phyloP scores from a whole-genome alignment of 2,329 filamentous ascomycete genomes.

The Penicillium hordei region DNA sequence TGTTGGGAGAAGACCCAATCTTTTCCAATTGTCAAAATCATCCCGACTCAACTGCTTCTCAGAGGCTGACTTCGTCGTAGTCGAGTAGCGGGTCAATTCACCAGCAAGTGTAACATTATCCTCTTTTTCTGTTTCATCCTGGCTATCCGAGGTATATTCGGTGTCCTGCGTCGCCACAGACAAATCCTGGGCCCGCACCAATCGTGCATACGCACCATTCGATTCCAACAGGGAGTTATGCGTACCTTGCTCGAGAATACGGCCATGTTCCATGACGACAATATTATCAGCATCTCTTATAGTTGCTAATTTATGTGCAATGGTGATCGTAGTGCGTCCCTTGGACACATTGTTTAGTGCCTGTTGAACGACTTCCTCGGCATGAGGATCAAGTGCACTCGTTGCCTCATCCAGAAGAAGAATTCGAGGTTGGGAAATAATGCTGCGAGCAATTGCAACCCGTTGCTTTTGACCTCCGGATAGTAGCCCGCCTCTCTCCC shows the following conservation, averaged over 20 bases:
- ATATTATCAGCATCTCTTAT: conserved; percentile 48
- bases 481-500: conserved; percentile 76
- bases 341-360: conserved; percentile 72
- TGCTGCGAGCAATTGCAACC: conserved; percentile 78
- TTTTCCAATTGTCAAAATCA: conserved; percentile 12
- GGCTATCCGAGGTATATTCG: conserved; percentile 13
- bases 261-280: conserved; percentile 46
- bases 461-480: conserved; percentile 93
- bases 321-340: conserved; percentile 44
- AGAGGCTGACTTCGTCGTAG: not conserved
- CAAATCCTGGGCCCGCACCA: conserved; percentile 51
- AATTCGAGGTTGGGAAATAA: conserved; percentile 78
- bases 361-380: conserved; percentile 80
- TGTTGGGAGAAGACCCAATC: conserved; percentile 4
- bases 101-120: not conserved
- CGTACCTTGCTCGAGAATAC: conserved; percentile 47
- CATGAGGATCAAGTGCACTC: conserved; percentile 81
- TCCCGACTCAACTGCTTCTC: conserved; percentile 3
- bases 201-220: conserved; percentile 38
- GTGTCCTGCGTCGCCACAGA: conserved; percentile 22
- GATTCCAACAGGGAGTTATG: conserved; percentile 39
- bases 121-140: not conserved
- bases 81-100: conserved; percentile 4
- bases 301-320: conserved; percentile 49
- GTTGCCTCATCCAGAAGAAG: conserved; percentile 89